Conservation (phyloP, 164 flowering plant species). For the Paratinospora sagittata region DNA sequence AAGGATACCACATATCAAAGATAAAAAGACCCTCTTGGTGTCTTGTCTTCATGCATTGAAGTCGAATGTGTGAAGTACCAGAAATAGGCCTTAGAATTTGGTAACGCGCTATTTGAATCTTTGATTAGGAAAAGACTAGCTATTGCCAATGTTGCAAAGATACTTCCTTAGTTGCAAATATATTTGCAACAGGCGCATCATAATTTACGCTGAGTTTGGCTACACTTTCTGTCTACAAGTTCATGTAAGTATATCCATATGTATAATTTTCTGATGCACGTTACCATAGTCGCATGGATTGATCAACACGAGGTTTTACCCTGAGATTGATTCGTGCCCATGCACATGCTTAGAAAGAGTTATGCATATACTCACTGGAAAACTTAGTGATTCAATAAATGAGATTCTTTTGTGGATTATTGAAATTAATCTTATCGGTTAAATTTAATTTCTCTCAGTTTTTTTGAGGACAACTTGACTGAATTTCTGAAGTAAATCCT, state of each 20-base stretch:
- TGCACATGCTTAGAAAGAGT: background rate
- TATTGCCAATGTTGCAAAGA: background rate
- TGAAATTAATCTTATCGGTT: background rate
- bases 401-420: background rate
- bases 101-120: too few species aligned
- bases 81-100: too few species aligned
- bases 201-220: background rate
- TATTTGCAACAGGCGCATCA: background rate
- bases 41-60: too few species aligned
- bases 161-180: background rate
- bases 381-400: background rate
- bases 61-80: too few species aligned
- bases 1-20: too few species aligned
- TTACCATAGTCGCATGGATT: background rate
- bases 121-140: background rate
- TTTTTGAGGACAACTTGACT: conserved; percentile 4
- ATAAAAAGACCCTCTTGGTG: too few species aligned
- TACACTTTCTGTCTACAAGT: background rate
- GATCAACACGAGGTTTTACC: background rate
- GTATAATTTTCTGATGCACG: background rate
- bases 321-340: background rate
- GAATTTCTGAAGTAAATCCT: conserved; percentile 18
- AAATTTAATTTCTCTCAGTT: background rate
- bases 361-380: background rate
- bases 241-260: too few species aligned